Conservation (phyloP, 768 basidiomycete species). For the Rhizopogon vinicolor region DNA sequence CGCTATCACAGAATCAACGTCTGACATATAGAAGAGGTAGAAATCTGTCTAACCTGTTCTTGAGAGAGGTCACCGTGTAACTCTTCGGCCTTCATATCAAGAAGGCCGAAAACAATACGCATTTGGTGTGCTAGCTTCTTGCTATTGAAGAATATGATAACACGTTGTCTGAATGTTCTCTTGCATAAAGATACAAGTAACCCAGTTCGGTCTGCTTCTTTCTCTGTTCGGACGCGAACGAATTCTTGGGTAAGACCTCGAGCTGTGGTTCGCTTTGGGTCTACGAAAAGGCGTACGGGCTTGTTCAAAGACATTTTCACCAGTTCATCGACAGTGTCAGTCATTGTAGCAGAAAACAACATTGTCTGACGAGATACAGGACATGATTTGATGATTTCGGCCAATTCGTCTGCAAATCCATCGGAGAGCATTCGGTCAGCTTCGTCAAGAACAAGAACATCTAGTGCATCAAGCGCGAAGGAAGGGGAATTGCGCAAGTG, state of each 20-base stretch:
- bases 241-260: conserved; percentile 91
- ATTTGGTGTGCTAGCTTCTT: conserved; percentile 98
- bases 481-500: conserved; percentile 94
- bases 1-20: conserved; percentile 45
- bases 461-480: conserved; percentile 88
- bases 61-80: conserved; percentile 94
- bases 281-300: conserved; percentile 93
- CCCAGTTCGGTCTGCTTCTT: conserved; percentile 71
- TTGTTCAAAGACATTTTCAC: conserved; percentile 90
- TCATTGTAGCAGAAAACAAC: conserved; percentile 99
- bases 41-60: conserved; percentile 64
- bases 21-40: conserved; percentile 1
- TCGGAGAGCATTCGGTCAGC: conserved; percentile 96
- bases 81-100: conserved; percentile 89
- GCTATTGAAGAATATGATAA: conserved; percentile 92
- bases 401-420: conserved; percentile 92
- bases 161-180: conserved; percentile 76
- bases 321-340: conserved; percentile 91
- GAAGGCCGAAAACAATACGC: conserved; percentile 84
- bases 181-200: conserved; percentile 82
- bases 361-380: conserved; percentile 90
- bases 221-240: conserved; percentile 81
- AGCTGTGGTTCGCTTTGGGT: conserved; percentile 86
- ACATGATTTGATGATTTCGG: conserved; percentile 90
- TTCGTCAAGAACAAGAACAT: conserved; percentile 93